Conservation (phyloP, 2,329 filamentous ascomycete species). For the Gaeumannomyces sp. region DNA sequence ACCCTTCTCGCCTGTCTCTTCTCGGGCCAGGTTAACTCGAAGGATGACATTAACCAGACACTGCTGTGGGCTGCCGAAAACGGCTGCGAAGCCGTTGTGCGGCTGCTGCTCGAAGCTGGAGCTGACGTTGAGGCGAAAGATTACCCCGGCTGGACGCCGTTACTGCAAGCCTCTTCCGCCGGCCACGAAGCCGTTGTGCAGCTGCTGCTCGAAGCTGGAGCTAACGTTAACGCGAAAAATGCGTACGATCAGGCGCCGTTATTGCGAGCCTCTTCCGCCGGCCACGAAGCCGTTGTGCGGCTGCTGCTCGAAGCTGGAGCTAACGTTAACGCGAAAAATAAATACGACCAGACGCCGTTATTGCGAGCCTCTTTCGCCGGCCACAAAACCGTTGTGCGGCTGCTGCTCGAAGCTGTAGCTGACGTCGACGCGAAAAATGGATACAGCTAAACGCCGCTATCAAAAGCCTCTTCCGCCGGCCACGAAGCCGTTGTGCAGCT, state of each 20-base stretch:
- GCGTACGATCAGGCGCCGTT: too few species aligned
- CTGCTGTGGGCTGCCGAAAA: neutral
- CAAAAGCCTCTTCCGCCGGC: neutral
- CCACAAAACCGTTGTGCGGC: too few species aligned
- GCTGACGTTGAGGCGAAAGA: conserved; percentile 2
- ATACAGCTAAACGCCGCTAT: conserved; percentile 5
- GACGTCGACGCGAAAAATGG: conserved; percentile 6
- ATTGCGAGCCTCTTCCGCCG: neutral
- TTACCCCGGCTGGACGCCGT: conserved; percentile 5
- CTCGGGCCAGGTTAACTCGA: conserved; percentile 2
- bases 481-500: neutral
- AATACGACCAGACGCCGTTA: conserved; percentile 1
- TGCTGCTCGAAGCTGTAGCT: neutral
- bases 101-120: conserved; percentile 5
- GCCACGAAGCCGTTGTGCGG: conserved; percentile 2
- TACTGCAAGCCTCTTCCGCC: neutral
- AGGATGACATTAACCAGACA: neutral
- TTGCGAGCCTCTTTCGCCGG: neutral
- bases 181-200: too few species aligned
- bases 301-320: conserved; percentile 6
- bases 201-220: neutral
- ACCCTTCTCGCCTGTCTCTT: too few species aligned
- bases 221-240: too few species aligned
- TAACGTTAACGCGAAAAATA: conserved; percentile 3
- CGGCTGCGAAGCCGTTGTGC: neutral